Evolutionary conservation across 1,139 yeast genomes (phyloP), one percentile per base, ranked within the genome.

Genomic region (Pichia sp.): DNA sequence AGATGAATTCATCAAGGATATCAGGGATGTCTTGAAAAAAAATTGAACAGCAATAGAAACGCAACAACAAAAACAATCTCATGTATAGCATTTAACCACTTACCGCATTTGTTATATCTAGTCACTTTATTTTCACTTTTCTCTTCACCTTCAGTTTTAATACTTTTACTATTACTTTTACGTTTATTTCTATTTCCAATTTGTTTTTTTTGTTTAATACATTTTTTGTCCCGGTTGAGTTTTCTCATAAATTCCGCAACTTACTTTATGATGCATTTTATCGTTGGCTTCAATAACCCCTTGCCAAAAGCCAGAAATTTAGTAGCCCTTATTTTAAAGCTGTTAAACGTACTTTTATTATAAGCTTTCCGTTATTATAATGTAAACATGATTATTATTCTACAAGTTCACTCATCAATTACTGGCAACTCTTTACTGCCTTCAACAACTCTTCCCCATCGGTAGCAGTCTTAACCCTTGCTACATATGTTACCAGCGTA

Each of bases 391-490:
- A 38, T 29, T 47, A 26, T 10, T n/a, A 29, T 16, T 49, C 16
- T 49, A 49, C 36, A 48, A n/a, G 31, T 13, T 16, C 32, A 26
- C 5, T 11, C 31, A 32, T 13, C n/a, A 6, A 36, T 38, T 48
- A 44, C 58, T 65, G 67, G 49, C 64, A 62, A 11, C 53, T 52
- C 42, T 85, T 80, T 55, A 90, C 74, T 8, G 79, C 74, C 10
- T 76, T 75, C 36, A 80, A 71, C 56, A 92, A 76, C 55, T 79
- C 81, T 47, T 79, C 74, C 23, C 90, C 97, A 69, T 89, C 96
- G 2, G 75, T 76, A 45, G 75, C 75, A 16, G 85, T 81, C 72
- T 90, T 92, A 45, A 90, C 95, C 63, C 82, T 82, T 38, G 87
- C 73, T 49, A 89, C 75, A 66, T 79, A 89, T 0, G 90, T 85